Evolutionary conservation across 1,284 basidiomycete species (phyloP), one percentile per base, ranked within the genome.

Genomic region (Fomitopsis pinicola): DNA sequence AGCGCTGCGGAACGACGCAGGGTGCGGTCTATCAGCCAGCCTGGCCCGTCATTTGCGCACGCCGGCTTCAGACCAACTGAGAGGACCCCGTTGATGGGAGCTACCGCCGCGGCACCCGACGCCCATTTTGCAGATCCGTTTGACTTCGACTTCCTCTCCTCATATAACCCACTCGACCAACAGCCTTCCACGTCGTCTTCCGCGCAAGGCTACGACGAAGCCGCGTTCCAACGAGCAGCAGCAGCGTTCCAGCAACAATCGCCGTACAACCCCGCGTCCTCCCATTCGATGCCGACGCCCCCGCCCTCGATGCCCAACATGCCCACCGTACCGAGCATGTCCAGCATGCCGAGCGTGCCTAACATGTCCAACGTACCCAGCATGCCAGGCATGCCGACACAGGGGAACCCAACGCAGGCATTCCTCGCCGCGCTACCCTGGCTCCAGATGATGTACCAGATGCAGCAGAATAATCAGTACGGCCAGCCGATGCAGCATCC

Each of bases 381-480:
- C 15, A 50, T 50, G 45, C 67, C 64, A 33, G 46, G 61, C 17
- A 57, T 53, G 42, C 64, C 59, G 30, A 63, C 63, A 53, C 36
- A 17, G 35, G 8, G 30, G 22, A 40, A 55, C 48, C 46, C 72
- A 19, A 68, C 70, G 30, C 68, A 71, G 55, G 67, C 71, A 46
- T 71, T 73, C 62, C 59, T 72, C 35, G 70, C 72, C 33, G 67
- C 67, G 48, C 62, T 69, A 26, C 68, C 68, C 14, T 72, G 67
- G 67, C 64, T 73, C 57, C 71, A 73, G 44, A 33, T 54, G n/a
- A 54, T 54, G 52, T 72, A 66, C 44, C 62, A 54, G 52, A 38
- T 73, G 66, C 72, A 72, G 53, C 60, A 70, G 55, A 65, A 63
- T 15, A 50, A 50, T 50, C 69, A 64, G 57, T 62, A 57, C 52